Conservation (phyloP, 805 yeast genomes). For the Kockiozyma suomiensis region DNA sequence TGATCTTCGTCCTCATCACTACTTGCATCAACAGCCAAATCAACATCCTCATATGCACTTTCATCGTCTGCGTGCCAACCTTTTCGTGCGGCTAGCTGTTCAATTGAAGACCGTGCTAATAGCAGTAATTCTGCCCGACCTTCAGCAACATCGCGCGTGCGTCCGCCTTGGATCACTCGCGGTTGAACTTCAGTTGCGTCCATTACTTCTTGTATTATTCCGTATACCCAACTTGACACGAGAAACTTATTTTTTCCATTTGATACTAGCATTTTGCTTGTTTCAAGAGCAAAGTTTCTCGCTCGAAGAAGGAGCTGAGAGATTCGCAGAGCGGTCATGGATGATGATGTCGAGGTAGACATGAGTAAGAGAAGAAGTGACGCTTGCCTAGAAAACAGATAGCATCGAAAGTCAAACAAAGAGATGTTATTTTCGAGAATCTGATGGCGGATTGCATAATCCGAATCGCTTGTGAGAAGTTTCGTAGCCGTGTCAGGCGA, state of each 20-base stretch:
- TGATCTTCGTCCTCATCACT: conserved; percentile 14
- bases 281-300: conserved; percentile 48
- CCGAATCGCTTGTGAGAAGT: conserved; percentile 33
- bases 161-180: conserved; percentile 38
- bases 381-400: conserved; percentile 44
- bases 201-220: conserved; percentile 50
- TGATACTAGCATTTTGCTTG: conserved; percentile 38
- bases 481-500: conserved; percentile 28
- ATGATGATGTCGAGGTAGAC: conserved; percentile 38
- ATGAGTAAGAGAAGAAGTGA: conserved; percentile 41
- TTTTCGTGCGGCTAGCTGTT: conserved; percentile 37
- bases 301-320: conserved; percentile 42
- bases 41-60: conserved; percentile 19
- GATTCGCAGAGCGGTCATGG: conserved; percentile 40
- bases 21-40: conserved; percentile 2
- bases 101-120: conserved; percentile 45
- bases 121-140: conserved; percentile 49
- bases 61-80: conserved; percentile 28
- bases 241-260: conserved; percentile 33
- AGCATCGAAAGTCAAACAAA: conserved; percentile 46
- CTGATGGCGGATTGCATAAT: conserved; percentile 34
- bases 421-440: conserved; percentile 45
- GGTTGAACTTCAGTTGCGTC: conserved; percentile 37
- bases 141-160: conserved; percentile 43
- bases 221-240: conserved; percentile 43